Evolutionary conservation across 495 filamentous ascomycete genomes (phyloP).

Genomic region (Talaromyces stipitatus): DNA sequence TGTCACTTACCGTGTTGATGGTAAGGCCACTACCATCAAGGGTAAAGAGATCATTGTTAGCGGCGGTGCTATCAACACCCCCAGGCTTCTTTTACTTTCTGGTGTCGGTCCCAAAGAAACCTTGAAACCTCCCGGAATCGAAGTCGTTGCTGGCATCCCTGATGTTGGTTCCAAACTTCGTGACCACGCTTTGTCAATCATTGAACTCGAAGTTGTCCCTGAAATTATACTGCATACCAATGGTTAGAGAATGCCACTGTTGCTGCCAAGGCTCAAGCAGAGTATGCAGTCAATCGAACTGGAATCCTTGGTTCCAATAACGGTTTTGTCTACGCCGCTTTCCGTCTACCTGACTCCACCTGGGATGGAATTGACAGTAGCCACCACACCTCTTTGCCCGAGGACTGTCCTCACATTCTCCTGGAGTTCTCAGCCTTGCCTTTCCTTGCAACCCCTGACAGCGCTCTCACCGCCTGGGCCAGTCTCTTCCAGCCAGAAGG

Average conservation of each 20-base stretch:
- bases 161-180: constrained; percentile 62
- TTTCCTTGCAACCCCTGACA: neutral
- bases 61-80: constrained; percentile 53
- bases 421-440: constrained; percentile 6
- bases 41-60: constrained; percentile 54
- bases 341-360: constrained; percentile 6
- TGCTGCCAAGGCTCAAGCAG: neutral
- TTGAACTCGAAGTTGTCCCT: neutral
- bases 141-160: constrained; percentile 44
- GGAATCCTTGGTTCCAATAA: neutral
- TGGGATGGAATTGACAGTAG: neutral
- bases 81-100: constrained; percentile 55
- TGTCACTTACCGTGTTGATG: constrained; percentile 3
- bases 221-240: neutral
- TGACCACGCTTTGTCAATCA: constrained; percentile 31
- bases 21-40: neutral
- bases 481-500: constrained; percentile 8
- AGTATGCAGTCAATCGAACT: neutral
- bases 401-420: constrained; percentile 8
- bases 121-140: constrained; percentile 39
- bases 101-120: constrained; percentile 50
- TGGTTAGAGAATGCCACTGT: neutral
- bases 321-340: constrained; percentile 3
- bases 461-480: constrained; percentile 4
- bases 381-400: constrained; percentile 2